These are phyloP conservation scores for Chalaropsis thielavioides DNA, from an alignment of 2,329 filamentous ascomycete genomes.

Conservation along the genomic window DNA sequence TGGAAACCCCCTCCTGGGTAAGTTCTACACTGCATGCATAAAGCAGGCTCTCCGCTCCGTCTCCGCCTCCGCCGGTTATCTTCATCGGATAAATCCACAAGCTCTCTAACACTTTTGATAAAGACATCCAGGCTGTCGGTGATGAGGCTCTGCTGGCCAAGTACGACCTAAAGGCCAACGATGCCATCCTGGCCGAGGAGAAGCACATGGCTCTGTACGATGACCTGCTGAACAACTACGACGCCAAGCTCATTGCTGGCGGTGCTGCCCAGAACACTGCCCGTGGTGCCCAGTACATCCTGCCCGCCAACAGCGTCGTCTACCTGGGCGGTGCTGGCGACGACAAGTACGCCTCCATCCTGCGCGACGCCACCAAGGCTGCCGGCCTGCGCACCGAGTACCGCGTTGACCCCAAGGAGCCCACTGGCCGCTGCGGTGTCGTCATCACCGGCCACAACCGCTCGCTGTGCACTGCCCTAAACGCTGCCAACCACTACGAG, in stretches of 20 bases:
- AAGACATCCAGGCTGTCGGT: conserved; percentile 82
- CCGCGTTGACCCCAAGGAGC: conserved; percentile 68
- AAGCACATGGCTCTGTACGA: conserved; percentile 85
- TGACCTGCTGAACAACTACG: conserved; percentile 80
- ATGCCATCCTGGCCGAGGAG: conserved; percentile 89
- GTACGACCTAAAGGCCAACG: conserved; percentile 88
- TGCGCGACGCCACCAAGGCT: conserved; percentile 71
- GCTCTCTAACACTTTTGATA: conserved; percentile 8
- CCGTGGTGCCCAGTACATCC: conserved; percentile 90
- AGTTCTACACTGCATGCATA: conserved; percentile 22
- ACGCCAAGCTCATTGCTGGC: conserved; percentile 88
- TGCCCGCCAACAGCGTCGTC: conserved; percentile 75
- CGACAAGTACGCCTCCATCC: conserved; percentile 86
- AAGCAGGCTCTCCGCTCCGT: not conserved
- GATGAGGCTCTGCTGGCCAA: conserved; percentile 76
- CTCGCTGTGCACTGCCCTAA: conserved; percentile 86
- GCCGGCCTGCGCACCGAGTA: conserved; percentile 91
- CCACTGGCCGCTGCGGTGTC: conserved; percentile 88
- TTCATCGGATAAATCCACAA: not conserved
- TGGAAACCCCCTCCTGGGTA: conserved; percentile 94
- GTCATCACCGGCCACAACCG: conserved; percentile 96
- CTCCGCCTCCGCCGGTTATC: not conserved
- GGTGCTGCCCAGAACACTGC: conserved; percentile 97
- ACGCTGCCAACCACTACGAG: conserved; percentile 93
- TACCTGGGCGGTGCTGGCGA: conserved; percentile 90